A percentile compares a stretch with the other conserved stretches of the same genome.
These are phyloP conservation scores for Phytophthora vignae DNA, from an alignment of 352 stramenopile species.

Conservation along the genomic window DNA sequence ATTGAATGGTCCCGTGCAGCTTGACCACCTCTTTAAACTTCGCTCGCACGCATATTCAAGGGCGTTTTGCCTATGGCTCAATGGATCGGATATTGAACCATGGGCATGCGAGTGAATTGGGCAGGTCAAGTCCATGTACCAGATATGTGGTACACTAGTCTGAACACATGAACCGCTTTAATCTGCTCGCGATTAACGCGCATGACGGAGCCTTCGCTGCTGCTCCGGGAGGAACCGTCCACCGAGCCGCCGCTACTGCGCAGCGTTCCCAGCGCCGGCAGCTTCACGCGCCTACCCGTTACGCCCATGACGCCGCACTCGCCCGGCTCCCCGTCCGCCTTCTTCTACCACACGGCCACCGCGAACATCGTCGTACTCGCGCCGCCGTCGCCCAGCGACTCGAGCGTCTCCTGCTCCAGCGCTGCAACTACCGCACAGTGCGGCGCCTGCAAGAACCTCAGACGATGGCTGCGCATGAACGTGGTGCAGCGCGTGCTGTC, in stretches of 20 bases:
- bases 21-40: too few relatives aligned
- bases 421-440: neutral
- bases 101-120: too few relatives aligned
- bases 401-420: conserved; percentile 7
- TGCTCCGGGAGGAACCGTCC: conserved; percentile 14
- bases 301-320: conserved; percentile 36
- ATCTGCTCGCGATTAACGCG: neutral
- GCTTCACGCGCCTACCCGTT: conserved; percentile 15
- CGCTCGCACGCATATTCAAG: too few relatives aligned
- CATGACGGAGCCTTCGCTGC: conserved; percentile 12
- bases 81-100: neutral
- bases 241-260: conserved; percentile 22
- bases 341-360: conserved; percentile 40
- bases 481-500: conserved; percentile 70
- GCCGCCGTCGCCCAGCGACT: conserved; percentile 27
- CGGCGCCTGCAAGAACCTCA: neutral
- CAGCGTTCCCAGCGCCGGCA: conserved; percentile 5
- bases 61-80: too few relatives aligned
- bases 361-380: conserved; percentile 30
- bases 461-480: conserved; percentile 47
- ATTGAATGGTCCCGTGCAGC: too few relatives aligned
- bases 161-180: neutral
- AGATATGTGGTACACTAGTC: neutral
- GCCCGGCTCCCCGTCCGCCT: conserved; percentile 34
- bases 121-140: neutral